Conservation (phyloP, 768 basidiomycete genomes). For the Vararia minispora region DNA sequence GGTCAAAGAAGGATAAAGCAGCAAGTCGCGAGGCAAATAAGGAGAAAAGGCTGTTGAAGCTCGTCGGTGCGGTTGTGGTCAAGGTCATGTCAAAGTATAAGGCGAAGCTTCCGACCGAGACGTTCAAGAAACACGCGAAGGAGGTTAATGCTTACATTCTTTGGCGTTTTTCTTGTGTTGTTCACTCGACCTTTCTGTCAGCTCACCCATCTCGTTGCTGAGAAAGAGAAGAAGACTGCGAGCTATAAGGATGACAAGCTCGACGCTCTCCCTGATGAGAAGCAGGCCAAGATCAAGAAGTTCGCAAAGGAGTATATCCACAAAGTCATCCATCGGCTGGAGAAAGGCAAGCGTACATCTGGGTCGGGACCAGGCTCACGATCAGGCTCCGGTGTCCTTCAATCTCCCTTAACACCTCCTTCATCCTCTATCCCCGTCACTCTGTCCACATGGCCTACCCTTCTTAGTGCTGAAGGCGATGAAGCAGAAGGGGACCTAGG, state of each 20-base stretch:
- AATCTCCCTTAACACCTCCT: conserved; percentile 10
- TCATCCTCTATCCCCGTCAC: conserved; percentile 14
- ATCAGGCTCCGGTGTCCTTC: too few species aligned
- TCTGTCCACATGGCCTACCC: conserved; percentile 4
- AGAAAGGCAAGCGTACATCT: conserved; percentile 36
- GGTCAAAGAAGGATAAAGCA: conserved; percentile 43
- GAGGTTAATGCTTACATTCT: conserved; percentile 55
- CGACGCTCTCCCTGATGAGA: conserved; percentile 76
- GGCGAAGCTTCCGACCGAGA: conserved; percentile 59
- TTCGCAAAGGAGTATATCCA: conserved; percentile 86
- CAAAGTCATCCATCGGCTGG: conserved; percentile 63
- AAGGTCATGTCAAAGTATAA: conserved; percentile 87
- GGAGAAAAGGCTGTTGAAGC: conserved; percentile 74
- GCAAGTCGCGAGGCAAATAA: conserved; percentile 57
- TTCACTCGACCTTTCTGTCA: conserved; percentile 20
- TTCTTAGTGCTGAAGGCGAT: too few species aligned
- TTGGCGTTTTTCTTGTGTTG: neutral
- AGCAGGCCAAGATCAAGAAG: conserved; percentile 80
- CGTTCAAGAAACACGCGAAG: conserved; percentile 92
- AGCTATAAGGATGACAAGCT: conserved; percentile 66
- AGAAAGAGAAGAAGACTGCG: conserved; percentile 90
- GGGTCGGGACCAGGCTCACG: too few species aligned
- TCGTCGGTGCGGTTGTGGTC: conserved; percentile 86
- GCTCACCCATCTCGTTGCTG: conserved; percentile 80
- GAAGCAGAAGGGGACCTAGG: conserved; percentile 14